These are phyloP conservation scores for Nyssa sinensis DNA, from an alignment of 148 eudicot species.

Conservation along the genomic window DNA sequence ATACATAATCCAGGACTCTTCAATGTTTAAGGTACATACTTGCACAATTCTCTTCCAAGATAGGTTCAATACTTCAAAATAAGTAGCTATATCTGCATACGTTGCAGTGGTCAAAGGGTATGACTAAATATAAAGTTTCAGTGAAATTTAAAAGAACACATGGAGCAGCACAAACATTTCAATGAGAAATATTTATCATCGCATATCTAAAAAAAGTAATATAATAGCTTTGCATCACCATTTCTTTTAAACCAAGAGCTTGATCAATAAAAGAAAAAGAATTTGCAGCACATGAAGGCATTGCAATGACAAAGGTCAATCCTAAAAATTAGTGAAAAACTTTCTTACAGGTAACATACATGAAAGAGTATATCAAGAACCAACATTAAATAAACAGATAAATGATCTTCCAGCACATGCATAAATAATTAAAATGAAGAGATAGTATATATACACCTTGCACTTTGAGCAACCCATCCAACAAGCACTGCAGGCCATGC, in stretches of 20 bases:
- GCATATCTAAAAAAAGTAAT: no score
- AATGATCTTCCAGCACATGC: neutral
- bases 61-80: no score
- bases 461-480: conserved; percentile 99
- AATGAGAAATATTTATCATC: no score
- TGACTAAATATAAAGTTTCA: no score
- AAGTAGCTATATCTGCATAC: no score
- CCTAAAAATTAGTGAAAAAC: neutral
- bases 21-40: neutral
- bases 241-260: neutral
- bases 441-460: conserved; percentile 50
- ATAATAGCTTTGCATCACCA: neutral
- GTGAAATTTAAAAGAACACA: no score
- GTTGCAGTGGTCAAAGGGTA: no score
- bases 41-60: no score
- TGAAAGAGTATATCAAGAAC: neutral
- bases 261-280: neutral
- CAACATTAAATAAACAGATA: neutral
- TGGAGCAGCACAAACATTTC: no score
- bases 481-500: conserved; percentile 98
- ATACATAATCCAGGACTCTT: neutral
- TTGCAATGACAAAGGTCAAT: neutral
- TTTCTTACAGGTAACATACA: neutral
- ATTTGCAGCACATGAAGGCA: neutral
- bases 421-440: neutral